Percentiles rank a stretch among this genome's conserved stretches.
phyloP scores from a whole-genome alignment of 2,329 filamentous ascomycete genomes.

The Penicillium sp. region DNA sequence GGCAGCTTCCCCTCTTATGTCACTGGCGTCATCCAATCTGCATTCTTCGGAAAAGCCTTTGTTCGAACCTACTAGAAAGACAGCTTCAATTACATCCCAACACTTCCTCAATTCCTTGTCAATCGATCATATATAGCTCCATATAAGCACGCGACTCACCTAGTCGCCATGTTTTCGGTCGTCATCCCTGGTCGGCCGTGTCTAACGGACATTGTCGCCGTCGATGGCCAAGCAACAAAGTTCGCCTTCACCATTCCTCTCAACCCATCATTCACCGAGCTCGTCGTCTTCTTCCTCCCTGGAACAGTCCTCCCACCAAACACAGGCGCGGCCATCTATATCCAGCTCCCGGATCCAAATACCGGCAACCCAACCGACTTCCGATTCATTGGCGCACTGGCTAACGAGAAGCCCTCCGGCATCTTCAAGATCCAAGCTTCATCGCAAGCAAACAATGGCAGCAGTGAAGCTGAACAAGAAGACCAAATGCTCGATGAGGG shows the following conservation, averaged over 20 bases:
- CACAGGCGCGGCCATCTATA: conserved; percentile 87
- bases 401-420: conserved; percentile 85
- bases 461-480: conserved; percentile 42
- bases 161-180: conserved; percentile 60
- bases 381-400: conserved; percentile 84
- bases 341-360: conserved; percentile 65
- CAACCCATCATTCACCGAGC: conserved; percentile 65
- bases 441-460: conserved; percentile 13
- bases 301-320: conserved; percentile 71
- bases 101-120: conserved; percentile 1
- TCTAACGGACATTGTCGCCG: conserved; percentile 57
- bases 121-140: not conserved
- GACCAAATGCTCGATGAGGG: conserved; percentile 54
- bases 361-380: conserved; percentile 59
- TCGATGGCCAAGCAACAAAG: conserved; percentile 61
- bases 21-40: conserved; percentile 24
- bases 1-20: conserved; percentile 30
- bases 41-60: conserved; percentile 7
- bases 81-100: not conserved
- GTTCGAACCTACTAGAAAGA: conserved; percentile 17
- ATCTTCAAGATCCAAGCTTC: conserved; percentile 73
- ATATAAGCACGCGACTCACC: not conserved
- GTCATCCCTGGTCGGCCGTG: conserved; percentile 64
- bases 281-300: conserved; percentile 88
- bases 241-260: conserved; percentile 70